Evolutionary conservation across 2,329 filamentous ascomycete genomes (phyloP).

Genomic region (Xylaria sp.): DNA sequence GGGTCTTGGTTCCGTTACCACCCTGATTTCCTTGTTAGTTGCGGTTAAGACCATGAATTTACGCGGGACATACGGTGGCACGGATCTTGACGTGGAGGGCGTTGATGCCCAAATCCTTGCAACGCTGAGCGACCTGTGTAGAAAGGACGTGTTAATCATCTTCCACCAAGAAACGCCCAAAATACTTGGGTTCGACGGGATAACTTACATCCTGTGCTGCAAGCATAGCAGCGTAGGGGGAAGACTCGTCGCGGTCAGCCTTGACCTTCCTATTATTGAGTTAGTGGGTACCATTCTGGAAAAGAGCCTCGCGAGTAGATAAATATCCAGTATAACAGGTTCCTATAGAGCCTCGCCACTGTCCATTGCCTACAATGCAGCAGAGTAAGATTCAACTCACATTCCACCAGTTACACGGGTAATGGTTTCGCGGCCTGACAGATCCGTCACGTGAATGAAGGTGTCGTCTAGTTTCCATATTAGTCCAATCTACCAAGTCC

Average conservation of each 20-base stretch:
- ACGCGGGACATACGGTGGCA: conserved; percentile 87
- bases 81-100: conserved; percentile 99
- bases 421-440: conserved; percentile 97
- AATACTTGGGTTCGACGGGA: neutral
- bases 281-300: conserved; percentile 6
- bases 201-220: conserved; percentile 89
- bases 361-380: neutral
- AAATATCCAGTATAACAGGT: conserved; percentile 1
- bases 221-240: conserved; percentile 99
- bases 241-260: conserved; percentile 99
- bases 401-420: conserved; percentile 99
- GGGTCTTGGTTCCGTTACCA: conserved; percentile 99
- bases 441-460: conserved; percentile 99
- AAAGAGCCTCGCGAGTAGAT: neutral
- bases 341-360: neutral
- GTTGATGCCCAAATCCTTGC: conserved; percentile 79
- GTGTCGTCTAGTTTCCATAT: conserved; percentile 67
- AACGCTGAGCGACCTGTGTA: conserved; percentile 72
- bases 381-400: conserved; percentile 26
- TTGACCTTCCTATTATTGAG: conserved; percentile 84
- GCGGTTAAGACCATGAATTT: neutral
- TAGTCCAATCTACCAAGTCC: conserved; percentile 7
- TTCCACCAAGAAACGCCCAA: neutral
- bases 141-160: conserved; percentile 5
- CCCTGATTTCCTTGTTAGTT: conserved; percentile 32